Percentiles rank a stretch among this genome's conserved stretches.
Evolutionary conservation across 768 basidiomycete genomes (phyloP).

Genomic region (Rubroboletus satanas): DNA sequence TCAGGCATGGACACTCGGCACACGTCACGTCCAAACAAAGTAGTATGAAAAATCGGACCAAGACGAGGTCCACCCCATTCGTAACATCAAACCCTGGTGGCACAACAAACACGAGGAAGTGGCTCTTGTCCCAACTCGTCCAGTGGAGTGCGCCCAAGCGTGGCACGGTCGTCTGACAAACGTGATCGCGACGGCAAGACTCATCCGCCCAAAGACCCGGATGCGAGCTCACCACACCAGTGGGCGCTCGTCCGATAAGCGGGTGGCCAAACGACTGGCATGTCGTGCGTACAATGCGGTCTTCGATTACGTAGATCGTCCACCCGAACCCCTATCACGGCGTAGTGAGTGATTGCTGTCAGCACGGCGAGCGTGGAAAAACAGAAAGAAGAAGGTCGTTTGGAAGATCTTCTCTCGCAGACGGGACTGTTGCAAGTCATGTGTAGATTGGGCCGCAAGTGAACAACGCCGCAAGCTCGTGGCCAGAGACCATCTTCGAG

Average conservation of each 20-base stretch:
- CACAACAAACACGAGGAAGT: slow-evolving; percentile 1
- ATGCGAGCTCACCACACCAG: neutral
- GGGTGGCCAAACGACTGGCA: neutral
- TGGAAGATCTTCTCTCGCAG: neutral
- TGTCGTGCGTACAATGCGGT: neutral
- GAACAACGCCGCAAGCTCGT: neutral
- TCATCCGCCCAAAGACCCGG: neutral
- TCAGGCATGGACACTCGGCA: neutral
- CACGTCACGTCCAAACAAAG: neutral
- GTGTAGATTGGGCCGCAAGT: neutral
- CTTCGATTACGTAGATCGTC: slow-evolving; percentile 20
- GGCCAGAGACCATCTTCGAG: neutral
- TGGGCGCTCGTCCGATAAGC: neutral
- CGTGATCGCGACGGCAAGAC: neutral
- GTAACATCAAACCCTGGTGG: neutral
- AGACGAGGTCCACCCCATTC: neutral
- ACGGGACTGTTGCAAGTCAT: neutral
- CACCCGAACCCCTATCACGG: neutral
- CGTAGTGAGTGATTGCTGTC: slow-evolving; percentile 1
- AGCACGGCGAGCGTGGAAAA: neutral
- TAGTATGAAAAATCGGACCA: slow-evolving; percentile 11
- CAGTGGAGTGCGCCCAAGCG: neutral
- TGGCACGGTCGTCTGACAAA: neutral
- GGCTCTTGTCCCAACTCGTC: neutral
- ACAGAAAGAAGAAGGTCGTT: neutral